Conservation (phyloP, 2,329 filamentous ascomycete genomes). For the Mycogone perniciosa region DNA sequence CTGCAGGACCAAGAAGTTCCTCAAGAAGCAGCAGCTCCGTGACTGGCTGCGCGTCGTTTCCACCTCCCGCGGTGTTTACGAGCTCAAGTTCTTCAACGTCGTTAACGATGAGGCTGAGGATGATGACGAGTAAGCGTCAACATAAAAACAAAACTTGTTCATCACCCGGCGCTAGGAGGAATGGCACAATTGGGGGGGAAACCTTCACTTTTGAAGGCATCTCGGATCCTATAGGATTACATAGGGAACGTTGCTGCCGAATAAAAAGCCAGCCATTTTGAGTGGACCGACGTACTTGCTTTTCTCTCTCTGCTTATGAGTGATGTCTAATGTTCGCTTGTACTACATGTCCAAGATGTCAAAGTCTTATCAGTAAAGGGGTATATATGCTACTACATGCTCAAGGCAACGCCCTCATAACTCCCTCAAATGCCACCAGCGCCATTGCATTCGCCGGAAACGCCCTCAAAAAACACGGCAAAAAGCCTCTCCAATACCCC, state of each 20-base stretch:
- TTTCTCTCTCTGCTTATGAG: neutral
- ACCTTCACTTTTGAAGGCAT: constrained; percentile 1
- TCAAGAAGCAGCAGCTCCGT: constrained; percentile 99
- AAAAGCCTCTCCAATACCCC: constrained; percentile 89
- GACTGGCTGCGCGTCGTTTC: constrained; percentile 99
- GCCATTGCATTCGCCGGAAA: constrained; percentile 96
- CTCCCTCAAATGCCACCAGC: constrained; percentile 84
- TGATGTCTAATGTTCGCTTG: neutral
- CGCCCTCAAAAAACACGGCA: constrained; percentile 87
- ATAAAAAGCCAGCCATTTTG: constrained; percentile 25
- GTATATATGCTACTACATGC: neutral
- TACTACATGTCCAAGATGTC: neutral
- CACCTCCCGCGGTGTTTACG: constrained; percentile 96
- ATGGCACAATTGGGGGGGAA: neutral
- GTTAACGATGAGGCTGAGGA: constrained; percentile 97
- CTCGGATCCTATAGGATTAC: neutral
- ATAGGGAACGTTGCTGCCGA: constrained; percentile 5
- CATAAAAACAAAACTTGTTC: constrained; percentile 1
- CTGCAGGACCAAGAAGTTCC: constrained; percentile 96
- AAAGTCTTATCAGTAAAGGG: neutral
- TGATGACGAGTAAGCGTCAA: constrained; percentile 81
- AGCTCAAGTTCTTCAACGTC: constrained; percentile 99
- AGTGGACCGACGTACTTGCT: constrained; percentile 6
- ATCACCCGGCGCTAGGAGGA: constrained; percentile 7
- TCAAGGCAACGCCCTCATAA: constrained; percentile 63